These are phyloP conservation scores for Rhizopogon sp. DNA, from an alignment of 768 basidiomycete species.

Conservation along the genomic window DNA sequence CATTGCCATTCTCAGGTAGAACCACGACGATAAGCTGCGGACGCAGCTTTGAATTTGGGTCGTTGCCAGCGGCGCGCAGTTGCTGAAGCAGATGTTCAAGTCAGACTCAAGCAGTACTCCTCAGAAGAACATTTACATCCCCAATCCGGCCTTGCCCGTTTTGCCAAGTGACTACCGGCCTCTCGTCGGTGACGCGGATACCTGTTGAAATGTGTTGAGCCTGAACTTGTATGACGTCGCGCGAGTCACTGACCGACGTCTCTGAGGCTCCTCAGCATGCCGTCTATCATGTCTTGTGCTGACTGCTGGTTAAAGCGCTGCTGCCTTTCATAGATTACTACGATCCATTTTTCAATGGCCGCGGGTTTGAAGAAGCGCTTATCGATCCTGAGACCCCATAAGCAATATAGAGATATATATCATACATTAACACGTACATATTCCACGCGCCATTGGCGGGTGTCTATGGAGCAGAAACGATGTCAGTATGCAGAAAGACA, in stretches of 20 bases:
- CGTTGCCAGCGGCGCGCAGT: conserved; percentile 46
- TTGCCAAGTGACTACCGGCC: conserved; percentile 47
- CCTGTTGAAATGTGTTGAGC: conserved; percentile 33
- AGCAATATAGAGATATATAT: background rate
- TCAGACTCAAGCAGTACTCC: background rate
- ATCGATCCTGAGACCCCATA: conserved; percentile 48
- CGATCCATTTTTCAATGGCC: conserved; percentile 51
- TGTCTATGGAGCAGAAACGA: conserved; percentile 28
- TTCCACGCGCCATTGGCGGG: conserved; percentile 76
- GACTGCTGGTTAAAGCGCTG: conserved; percentile 47
- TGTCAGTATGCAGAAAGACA: background rate
- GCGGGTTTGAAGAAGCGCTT: conserved; percentile 61
- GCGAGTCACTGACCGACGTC: conserved; percentile 52
- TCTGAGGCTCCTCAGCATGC: conserved; percentile 42
- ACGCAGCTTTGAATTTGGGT: conserved; percentile 31
- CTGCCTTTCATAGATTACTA: conserved; percentile 63
- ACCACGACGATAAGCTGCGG: conserved; percentile 64
- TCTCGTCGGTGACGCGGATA: conserved; percentile 44
- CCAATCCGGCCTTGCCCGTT: conserved; percentile 54
- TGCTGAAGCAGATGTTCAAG: conserved; percentile 26
- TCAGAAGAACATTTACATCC: conserved; percentile 26
- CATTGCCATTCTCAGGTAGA: conserved; percentile 69
- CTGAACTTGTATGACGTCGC: background rate
- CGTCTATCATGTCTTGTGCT: conserved; percentile 50
- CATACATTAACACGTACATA: conserved; percentile 40